These are phyloP conservation scores for Tetracladium setigerum DNA, from an alignment of 495 filamentous ascomycete species.

Conservation along the genomic window DNA sequence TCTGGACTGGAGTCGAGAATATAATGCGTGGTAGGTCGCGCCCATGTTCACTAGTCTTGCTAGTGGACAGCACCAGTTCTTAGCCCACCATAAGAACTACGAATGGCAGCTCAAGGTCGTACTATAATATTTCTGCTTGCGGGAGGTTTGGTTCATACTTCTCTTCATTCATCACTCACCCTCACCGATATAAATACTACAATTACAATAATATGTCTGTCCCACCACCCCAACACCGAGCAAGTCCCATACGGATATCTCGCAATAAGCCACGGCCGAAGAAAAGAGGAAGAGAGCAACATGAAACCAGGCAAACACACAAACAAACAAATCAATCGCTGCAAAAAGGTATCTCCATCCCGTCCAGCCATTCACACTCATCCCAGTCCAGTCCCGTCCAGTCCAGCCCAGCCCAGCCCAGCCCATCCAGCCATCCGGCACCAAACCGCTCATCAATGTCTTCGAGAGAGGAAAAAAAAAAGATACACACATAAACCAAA, in stretches of 20 bases:
- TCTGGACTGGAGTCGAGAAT: too few species aligned
- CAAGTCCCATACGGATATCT: constrained; percentile 22
- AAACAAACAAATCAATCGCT: constrained; percentile 17
- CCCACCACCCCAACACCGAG: constrained; percentile 33
- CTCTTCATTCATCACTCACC: neutral
- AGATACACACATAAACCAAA: neutral
- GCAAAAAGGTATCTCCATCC: constrained; percentile 10
- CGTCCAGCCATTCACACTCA: neutral
- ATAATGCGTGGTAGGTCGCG: too few species aligned
- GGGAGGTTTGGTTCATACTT: too few species aligned
- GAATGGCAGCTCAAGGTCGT: too few species aligned
- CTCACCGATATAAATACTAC: constrained; percentile 3
- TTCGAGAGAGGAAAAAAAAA: neutral
- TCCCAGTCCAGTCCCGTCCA: neutral
- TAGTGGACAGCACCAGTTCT: too few species aligned
- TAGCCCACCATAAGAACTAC: too few species aligned
- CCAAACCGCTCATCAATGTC: neutral
- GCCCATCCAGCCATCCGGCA: neutral
- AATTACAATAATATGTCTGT: constrained; percentile 5
- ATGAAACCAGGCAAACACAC: constrained; percentile 20
- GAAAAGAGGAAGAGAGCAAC: neutral
- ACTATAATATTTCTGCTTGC: too few species aligned
- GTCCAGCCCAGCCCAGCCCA: neutral
- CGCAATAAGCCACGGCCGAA: too few species aligned
- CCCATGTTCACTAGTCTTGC: too few species aligned